phyloP scores from a whole-genome alignment of 805 yeast species.

The Yamadazyma sp. region DNA sequence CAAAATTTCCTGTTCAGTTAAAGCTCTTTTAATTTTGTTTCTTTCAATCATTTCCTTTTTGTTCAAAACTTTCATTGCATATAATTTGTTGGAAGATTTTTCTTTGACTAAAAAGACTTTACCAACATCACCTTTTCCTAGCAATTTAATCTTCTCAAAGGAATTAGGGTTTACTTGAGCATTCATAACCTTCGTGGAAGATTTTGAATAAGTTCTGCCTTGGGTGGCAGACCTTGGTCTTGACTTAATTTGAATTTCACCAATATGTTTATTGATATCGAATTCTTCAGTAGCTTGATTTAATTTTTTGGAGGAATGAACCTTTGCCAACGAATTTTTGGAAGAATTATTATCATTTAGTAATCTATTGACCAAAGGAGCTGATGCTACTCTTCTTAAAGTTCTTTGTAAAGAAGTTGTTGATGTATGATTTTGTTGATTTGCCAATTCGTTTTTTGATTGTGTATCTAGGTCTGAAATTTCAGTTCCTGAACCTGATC shows the following conservation, averaged over 20 bases:
- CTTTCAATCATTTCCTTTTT: slow-evolving; percentile 94
- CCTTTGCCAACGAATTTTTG: too few species aligned
- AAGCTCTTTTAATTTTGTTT: slow-evolving; percentile 88
- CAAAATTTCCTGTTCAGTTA: slow-evolving; percentile 95
- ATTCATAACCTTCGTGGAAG: slow-evolving; percentile 68
- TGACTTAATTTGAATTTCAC: slow-evolving; percentile 33
- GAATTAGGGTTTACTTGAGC: slow-evolving; percentile 84
- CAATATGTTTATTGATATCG: slow-evolving; percentile 41
- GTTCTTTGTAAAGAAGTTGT: slow-evolving; percentile 12
- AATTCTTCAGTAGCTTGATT: slow-evolving; percentile 32
- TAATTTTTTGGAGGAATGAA: slow-evolving; percentile 3
- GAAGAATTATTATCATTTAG: slow-evolving; percentile 22
- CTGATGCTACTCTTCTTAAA: slow-evolving; percentile 78
- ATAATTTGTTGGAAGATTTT: slow-evolving; percentile 66
- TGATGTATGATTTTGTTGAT: too few species aligned
- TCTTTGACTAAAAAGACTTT: slow-evolving; percentile 91
- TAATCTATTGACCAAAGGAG: slow-evolving; percentile 58
- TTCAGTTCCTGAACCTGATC: too few species aligned
- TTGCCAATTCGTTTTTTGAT: too few species aligned
- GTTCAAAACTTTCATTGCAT: slow-evolving; percentile 88
- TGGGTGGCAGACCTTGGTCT: slow-evolving; percentile 40
- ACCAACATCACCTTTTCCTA: slow-evolving; percentile 98
- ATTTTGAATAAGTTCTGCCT: slow-evolving; percentile 65
- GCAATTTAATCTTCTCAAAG: slow-evolving; percentile 82
- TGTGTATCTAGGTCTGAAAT: too few species aligned